phyloP scores from a whole-genome alignment of 257 asterid genomes.

The Nicotiana sylvestris region DNA sequence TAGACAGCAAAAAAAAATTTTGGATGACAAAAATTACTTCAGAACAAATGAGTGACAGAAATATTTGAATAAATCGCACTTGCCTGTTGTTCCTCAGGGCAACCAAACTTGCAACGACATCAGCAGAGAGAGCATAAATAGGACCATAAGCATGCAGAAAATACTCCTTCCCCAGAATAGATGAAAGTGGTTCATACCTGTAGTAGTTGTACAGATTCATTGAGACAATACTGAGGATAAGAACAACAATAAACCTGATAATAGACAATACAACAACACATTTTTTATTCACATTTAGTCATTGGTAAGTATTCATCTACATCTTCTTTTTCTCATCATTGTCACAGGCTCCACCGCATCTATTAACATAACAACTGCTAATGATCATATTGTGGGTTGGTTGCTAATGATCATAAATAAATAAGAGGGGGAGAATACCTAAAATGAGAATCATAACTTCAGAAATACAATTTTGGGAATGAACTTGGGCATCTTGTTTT shows the following conservation, averaged over 20 bases:
- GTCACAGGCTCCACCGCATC: not conserved
- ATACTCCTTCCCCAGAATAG: constrained; percentile 89
- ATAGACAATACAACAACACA: not conserved
- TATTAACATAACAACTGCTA: not conserved
- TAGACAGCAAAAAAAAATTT: not conserved
- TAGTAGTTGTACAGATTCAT: constrained; percentile 20
- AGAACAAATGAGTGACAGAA: not conserved
- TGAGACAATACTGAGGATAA: not conserved
- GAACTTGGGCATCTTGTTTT: not conserved
- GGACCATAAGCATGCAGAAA: constrained; percentile 98
- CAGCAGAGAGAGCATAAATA: constrained; percentile 91
- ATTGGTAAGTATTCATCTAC: not conserved
- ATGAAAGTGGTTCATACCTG: constrained; percentile 90
- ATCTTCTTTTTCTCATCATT: not conserved
- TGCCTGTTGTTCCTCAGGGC: constrained; percentile 86
- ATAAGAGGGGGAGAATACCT: not conserved
- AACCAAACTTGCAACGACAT: constrained; percentile 89
- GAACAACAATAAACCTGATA: not conserved
- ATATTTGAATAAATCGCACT: constrained; percentile 19
- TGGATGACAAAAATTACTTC: not conserved
- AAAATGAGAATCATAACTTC: not conserved
- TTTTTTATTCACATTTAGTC: not conserved
- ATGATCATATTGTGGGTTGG: not conserved
- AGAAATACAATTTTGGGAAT: not conserved
- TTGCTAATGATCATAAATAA: not conserved